Conservation (phyloP, 441 rosid species). For the Arabidopsis lyrata region DNA sequence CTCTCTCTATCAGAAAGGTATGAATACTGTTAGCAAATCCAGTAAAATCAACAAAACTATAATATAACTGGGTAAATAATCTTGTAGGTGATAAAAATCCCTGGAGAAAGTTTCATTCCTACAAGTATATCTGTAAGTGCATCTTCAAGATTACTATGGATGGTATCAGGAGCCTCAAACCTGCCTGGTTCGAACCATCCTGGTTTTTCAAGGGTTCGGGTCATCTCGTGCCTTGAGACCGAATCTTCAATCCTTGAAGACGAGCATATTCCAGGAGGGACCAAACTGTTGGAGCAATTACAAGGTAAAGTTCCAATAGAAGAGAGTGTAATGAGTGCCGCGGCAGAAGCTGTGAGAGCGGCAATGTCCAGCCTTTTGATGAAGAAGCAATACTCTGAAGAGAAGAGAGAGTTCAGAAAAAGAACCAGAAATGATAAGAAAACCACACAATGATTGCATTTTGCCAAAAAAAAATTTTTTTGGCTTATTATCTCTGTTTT, state of each 20-base stretch:
- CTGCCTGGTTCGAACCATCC: conserved; percentile 56
- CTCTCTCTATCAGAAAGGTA: conserved; percentile 73
- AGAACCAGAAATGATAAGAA: conserved; percentile 86
- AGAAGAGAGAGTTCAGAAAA: conserved; percentile 83
- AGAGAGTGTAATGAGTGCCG: conserved; percentile 66
- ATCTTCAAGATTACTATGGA: conserved; percentile 59
- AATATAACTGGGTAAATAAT: background rate
- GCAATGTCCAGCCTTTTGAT: conserved; percentile 80
- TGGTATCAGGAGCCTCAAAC: conserved; percentile 80
- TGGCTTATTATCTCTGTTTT: background rate
- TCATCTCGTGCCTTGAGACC: conserved; percentile 52
- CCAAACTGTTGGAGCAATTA: conserved; percentile 69
- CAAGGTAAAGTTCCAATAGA: conserved; percentile 73
- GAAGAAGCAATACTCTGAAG: conserved; percentile 86
- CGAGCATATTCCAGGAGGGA: conserved; percentile 67
- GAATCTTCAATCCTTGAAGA: conserved; percentile 54
- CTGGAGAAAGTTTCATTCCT: conserved; percentile 74
- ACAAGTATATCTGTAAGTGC: conserved; percentile 61
- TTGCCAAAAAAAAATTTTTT: conserved; percentile 1
- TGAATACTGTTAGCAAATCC: conserved; percentile 20
- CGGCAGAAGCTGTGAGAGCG: conserved; percentile 77
- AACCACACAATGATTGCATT: conserved; percentile 45
- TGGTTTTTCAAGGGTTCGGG: conserved; percentile 66
- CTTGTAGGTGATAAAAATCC: conserved; percentile 57
- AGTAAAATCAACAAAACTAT: background rate